A percentile compares a stretch with the other conserved stretches of the same genome.
Conservation (phyloP, 2,329 filamentous ascomycete genomes). For the Neofusicoccum laricinum region DNA sequence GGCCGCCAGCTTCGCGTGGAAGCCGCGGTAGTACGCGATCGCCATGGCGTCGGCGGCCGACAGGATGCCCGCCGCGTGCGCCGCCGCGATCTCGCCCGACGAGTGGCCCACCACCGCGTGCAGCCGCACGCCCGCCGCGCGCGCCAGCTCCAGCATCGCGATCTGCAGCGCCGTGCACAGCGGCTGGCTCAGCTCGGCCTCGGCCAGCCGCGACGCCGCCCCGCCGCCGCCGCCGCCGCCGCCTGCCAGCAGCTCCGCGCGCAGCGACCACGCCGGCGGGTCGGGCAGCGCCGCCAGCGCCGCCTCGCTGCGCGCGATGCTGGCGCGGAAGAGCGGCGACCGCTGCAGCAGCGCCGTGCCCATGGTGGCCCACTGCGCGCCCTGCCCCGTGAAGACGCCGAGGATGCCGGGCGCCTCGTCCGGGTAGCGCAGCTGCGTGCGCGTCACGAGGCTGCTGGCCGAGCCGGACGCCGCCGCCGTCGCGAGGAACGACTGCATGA, state of each 20-base stretch:
- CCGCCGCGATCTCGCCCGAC: conserved; percentile 41
- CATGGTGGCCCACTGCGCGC: conserved; percentile 43
- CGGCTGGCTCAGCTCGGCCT: conserved; percentile 29
- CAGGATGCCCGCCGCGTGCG: conserved; percentile 32
- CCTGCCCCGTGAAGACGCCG: conserved; percentile 45
- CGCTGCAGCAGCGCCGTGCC: conserved; percentile 34
- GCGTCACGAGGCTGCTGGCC: not conserved
- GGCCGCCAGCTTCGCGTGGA: conserved; percentile 11
- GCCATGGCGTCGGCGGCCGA: conserved; percentile 23
- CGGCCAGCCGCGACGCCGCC: conserved; percentile 10
- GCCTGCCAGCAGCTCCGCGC: conserved; percentile 18
- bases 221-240: no score
- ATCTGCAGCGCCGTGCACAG: conserved; percentile 39
- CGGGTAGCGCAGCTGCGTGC: not conserved
- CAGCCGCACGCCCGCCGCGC: not conserved
- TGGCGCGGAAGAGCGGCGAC: conserved; percentile 21
- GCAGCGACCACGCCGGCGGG: conserved; percentile 20
- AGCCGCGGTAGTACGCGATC: conserved; percentile 25
- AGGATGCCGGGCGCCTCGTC: conserved; percentile 20
- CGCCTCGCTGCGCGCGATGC: conserved; percentile 25
- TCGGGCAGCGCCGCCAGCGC: conserved; percentile 9
- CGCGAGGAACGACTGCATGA: not conserved
- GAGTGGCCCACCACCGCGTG: conserved; percentile 41
- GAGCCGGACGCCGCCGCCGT: not conserved
- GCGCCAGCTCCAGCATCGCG: conserved; percentile 29